phyloP scores from a whole-genome alignment of 2,329 filamentous ascomycete genomes.

The Cladorrhinum sp. region DNA sequence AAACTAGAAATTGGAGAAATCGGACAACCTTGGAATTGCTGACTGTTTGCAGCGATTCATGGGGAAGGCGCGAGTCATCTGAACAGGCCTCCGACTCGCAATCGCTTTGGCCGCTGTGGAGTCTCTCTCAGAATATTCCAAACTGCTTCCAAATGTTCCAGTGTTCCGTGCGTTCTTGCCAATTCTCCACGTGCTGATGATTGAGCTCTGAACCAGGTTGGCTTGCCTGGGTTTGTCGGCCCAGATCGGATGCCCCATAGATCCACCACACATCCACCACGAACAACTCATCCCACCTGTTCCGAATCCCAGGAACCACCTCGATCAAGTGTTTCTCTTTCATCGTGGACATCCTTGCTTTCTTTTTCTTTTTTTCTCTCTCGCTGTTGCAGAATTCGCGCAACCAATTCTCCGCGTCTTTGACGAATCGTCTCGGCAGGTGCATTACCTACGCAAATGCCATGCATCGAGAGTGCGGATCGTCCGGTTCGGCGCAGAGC shows the following conservation, averaged over 20 bases:
- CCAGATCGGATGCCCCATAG: background rate
- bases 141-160: constrained; percentile 20
- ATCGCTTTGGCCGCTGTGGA: background rate
- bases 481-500: background rate
- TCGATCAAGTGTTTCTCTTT: background rate
- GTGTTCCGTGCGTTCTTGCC: no score
- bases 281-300: background rate
- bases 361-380: background rate
- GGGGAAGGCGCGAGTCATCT: background rate
- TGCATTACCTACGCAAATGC: background rate
- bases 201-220: background rate
- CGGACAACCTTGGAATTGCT: background rate
- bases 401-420: background rate
- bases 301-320: background rate
- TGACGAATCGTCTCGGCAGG: background rate
- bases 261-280: background rate
- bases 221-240: constrained; percentile 7
- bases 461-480: background rate
- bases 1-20: background rate
- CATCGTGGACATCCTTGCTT: background rate
- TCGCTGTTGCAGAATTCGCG: background rate
- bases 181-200: constrained; percentile 17
- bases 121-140: constrained; percentile 18
- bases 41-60: background rate
- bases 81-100: background rate